Evolutionary conservation across 345 rosid genomes (phyloP).

Genomic region (Kernera saxatilis): DNA sequence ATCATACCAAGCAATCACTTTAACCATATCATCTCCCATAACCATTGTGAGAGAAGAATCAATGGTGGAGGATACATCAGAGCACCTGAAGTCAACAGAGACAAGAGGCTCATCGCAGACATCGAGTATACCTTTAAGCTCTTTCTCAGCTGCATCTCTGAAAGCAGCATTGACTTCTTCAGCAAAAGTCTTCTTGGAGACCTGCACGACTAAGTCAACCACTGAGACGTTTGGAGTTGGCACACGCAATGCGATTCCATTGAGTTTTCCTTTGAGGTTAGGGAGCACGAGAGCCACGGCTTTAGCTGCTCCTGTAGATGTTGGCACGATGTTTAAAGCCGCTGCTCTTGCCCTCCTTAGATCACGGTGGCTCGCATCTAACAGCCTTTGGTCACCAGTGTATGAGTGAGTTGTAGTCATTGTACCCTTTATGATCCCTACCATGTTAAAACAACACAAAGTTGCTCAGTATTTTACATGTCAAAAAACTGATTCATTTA

Average conservation of each 20-base stretch:
- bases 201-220: conserved; percentile 94
- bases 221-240: conserved; percentile 98
- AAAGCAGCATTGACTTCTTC: conserved; percentile 95
- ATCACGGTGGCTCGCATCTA: conserved; percentile 97
- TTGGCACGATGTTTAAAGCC: conserved; percentile 93
- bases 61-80: conserved; percentile 83
- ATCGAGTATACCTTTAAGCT: conserved; percentile 72
- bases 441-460: conserved; percentile 10
- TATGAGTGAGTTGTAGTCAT: conserved; percentile 99
- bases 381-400: conserved; percentile 94
- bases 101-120: conserved; percentile 99
- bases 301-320: conserved; percentile 98
- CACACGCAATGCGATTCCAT: conserved; percentile 95
- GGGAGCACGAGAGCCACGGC: conserved; percentile 99
- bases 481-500: background rate
- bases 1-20: conserved; percentile 99
- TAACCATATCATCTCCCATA: conserved; percentile 99
- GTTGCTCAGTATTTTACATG: background rate
- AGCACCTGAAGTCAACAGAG: conserved; percentile 94
- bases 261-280: conserved; percentile 85
- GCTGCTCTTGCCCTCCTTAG: conserved; percentile 97
- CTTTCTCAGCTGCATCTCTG: conserved; percentile 81
- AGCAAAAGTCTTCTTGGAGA: conserved; percentile 88
- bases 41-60: conserved; percentile 94
- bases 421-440: conserved; percentile 97